phyloP scores from a whole-genome alignment of 2,329 filamentous ascomycete species.

The Claviceps monticola region DNA sequence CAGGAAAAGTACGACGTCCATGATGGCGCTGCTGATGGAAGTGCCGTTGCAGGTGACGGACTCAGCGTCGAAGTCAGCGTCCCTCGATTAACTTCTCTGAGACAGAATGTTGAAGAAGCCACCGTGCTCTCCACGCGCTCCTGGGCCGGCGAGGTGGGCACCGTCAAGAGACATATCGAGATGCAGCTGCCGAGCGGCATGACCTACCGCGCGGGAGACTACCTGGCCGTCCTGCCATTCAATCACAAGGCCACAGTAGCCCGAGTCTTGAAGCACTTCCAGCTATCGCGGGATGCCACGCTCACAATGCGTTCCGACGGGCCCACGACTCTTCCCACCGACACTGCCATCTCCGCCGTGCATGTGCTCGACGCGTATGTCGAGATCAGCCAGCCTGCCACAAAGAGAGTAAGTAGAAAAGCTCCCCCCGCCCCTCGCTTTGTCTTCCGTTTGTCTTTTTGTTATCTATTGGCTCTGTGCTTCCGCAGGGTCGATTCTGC shows the following conservation, averaged over 20 bases:
- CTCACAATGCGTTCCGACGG: slow-evolving; percentile 43
- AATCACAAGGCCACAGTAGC: slow-evolving; percentile 50
- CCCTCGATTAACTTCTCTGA: slow-evolving; percentile 41
- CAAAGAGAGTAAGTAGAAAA: slow-evolving; percentile 38
- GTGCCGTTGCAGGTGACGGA: slow-evolving; percentile 9
- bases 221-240: slow-evolving; percentile 58
- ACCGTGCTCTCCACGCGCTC: slow-evolving; percentile 38
- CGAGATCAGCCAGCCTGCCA: slow-evolving; percentile 59
- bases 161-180: slow-evolving; percentile 50
- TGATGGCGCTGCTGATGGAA: slow-evolving; percentile 4
- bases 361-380: slow-evolving; percentile 57
- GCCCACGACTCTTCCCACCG: slow-evolving; percentile 39
- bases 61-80: slow-evolving; percentile 35
- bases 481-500: no score
- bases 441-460: no score
- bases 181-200: slow-evolving; percentile 52
- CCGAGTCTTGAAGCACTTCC: slow-evolving; percentile 51
- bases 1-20: slow-evolving; percentile 28
- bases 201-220: slow-evolving; percentile 61
- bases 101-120: slow-evolving; percentile 50
- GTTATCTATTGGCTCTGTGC: no score
- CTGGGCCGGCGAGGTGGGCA: slow-evolving; percentile 32
- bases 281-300: slow-evolving; percentile 54
- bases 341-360: slow-evolving; percentile 42
- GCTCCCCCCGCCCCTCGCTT: not conserved